These are phyloP conservation scores for Colletotrichum endophyticum DNA, from an alignment of 2,329 filamentous ascomycete genomes.

Conservation along the genomic window DNA sequence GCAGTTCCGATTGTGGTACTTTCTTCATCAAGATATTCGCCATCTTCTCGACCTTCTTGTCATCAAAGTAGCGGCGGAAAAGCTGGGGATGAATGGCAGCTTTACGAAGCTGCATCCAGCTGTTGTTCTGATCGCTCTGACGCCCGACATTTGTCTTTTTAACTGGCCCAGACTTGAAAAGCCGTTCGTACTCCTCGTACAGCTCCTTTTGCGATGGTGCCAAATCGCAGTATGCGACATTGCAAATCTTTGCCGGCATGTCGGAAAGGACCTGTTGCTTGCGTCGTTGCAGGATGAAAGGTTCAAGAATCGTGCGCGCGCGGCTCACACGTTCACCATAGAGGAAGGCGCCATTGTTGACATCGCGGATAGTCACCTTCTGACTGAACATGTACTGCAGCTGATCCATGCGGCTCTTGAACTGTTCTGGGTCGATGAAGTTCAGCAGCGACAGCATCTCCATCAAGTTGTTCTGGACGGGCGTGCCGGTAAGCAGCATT, in stretches of 20 bases:
- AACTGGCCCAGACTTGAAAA: slow-evolving; percentile 68
- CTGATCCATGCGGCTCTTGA: slow-evolving; percentile 76
- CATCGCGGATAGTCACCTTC: slow-evolving; percentile 83
- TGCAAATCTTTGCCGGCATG: slow-evolving; percentile 79
- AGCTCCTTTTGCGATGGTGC: slow-evolving; percentile 73
- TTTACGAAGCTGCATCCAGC: slow-evolving; percentile 90
- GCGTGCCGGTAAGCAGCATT: slow-evolving; percentile 87
- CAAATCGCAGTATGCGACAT: slow-evolving; percentile 83
- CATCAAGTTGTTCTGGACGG: slow-evolving; percentile 91
- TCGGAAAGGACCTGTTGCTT: slow-evolving; percentile 91
- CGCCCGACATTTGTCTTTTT: slow-evolving; percentile 52
- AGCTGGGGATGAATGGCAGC: slow-evolving; percentile 91
- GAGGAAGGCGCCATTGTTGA: slow-evolving; percentile 80
- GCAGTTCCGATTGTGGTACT: slow-evolving; percentile 60
- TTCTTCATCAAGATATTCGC: slow-evolving; percentile 76
- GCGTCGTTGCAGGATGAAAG: slow-evolving; percentile 91
- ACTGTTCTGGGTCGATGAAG: slow-evolving; percentile 91
- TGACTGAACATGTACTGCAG: slow-evolving; percentile 90
- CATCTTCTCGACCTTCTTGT: slow-evolving; percentile 79
- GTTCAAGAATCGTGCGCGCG: slow-evolving; percentile 90
- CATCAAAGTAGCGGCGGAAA: slow-evolving; percentile 80
- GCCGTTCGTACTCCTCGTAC: slow-evolving; percentile 69
- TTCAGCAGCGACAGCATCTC: slow-evolving; percentile 89
- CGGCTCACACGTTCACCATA: slow-evolving; percentile 86
- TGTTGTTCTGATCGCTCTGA: slow-evolving; percentile 66